Evolutionary conservation across 108 stramenopile species (phyloP), one percentile per base, ranked within the genome.

Genomic region (Nitzschia palea): DNA sequence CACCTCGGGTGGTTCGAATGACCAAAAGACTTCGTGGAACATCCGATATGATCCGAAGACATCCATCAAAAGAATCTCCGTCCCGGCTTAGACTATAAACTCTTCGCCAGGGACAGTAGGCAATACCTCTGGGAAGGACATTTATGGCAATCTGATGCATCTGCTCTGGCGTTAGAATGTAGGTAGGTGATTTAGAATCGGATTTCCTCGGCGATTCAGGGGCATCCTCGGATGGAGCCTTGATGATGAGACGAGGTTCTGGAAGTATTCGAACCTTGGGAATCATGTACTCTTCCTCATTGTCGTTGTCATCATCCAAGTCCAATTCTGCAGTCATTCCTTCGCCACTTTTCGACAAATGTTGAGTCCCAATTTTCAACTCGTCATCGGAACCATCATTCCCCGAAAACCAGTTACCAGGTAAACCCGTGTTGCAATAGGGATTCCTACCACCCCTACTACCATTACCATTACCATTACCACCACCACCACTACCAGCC

Each of bases 21-120:
- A 90, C 89, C 73, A 95, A 62, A 1, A 95, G 71, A 17, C 89
- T 92, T 29, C 80, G 69, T 32, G 74, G 51, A 22, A 74, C 54
- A 2, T 74, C 78, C n/a, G 79, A 55, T 18, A 90, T 78, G 17
- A 76, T 47, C 9, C 81, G 80, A n/a, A 95, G 57, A 66, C 86
- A 95, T 0, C 72, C 68, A 37, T 87, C 89, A 62, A 95, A 95
- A 44, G 88, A 85, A 72, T 95, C 94, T 0, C 94, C 94, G 52
- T 95, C 94, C 8, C 94, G 73, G 4, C 73, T 57, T 22, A 95
- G 71, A 52, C 86, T 80, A 62, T 95, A 95, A 23, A 91, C 48
- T 60, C 94, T 56, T 51, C 78, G 88, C 94, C 94, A 95, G 48
- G 76, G 74, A 58, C 85, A 86, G 64, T 81, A 90, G 55, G 77